Conservation (phyloP, 2,329 filamentous ascomycete species). For the Talaromyces amestolkiae region DNA sequence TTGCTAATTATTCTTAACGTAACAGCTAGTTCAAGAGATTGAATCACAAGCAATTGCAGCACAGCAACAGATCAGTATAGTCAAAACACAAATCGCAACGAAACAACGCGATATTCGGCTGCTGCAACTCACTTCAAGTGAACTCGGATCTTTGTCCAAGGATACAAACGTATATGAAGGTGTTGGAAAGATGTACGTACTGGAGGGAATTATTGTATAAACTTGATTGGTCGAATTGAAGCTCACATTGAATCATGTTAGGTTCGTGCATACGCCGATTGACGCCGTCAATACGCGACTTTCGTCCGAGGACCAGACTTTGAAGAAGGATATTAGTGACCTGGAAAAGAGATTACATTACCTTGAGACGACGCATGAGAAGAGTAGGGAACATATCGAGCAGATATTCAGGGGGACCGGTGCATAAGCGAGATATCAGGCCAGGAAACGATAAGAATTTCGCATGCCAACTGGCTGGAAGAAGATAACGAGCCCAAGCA, state of each 20-base stretch:
- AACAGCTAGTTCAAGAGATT: constrained; percentile 85
- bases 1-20: background rate
- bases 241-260: constrained; percentile 38
- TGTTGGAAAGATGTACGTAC: constrained; percentile 83
- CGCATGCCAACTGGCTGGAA: background rate
- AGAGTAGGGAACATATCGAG: constrained; percentile 86
- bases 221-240: background rate
- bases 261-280: constrained; percentile 82
- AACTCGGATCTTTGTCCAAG: constrained; percentile 72
- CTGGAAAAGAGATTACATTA: constrained; percentile 88
- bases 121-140: constrained; percentile 79
- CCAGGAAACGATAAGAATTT: background rate
- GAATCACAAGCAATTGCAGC: constrained; percentile 83
- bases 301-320: constrained; percentile 67
- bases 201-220: no score
- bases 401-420: constrained; percentile 68
- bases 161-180: constrained; percentile 87
- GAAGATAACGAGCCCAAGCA: background rate
- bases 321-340: constrained; percentile 74
- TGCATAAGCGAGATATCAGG: constrained; percentile 22
- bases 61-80: constrained; percentile 86
- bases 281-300: constrained; percentile 73
- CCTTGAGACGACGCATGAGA: constrained; percentile 91
- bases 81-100: constrained; percentile 75
- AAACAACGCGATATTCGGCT: constrained; percentile 89